Evolutionary conservation across 1,139 yeast genomes (phyloP).

Genomic region (Yamadazyma conglobata): DNA sequence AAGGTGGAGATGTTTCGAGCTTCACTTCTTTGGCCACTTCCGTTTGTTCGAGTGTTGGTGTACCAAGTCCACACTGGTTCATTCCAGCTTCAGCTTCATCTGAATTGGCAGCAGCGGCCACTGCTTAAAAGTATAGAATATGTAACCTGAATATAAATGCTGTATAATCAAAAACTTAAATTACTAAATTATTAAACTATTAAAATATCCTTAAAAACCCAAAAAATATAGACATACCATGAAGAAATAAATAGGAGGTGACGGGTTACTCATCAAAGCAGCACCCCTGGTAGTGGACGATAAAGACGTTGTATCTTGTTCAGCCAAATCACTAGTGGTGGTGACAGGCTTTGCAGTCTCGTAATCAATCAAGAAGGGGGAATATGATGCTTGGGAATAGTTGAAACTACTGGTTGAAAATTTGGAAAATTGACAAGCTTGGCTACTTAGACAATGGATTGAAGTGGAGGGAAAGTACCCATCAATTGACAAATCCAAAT

Average conservation of each 20-base stretch:
- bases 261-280: neutral
- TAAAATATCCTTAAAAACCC: neutral
- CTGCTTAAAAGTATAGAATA: no score
- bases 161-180: no score
- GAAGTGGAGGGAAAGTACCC: constrained; percentile 11
- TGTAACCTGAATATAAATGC: no score
- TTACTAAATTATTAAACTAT: no score
- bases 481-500: constrained; percentile 5
- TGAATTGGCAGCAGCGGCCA: constrained; percentile 30
- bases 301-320: neutral
- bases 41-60: constrained; percentile 21
- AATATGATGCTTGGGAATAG: constrained; percentile 6
- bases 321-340: neutral
- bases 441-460: constrained; percentile 8
- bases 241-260: neutral
- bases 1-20: constrained; percentile 25
- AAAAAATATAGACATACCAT: neutral
- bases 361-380: constrained; percentile 8
- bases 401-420: constrained; percentile 7
- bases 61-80: constrained; percentile 24
- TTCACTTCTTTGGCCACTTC: constrained; percentile 26
- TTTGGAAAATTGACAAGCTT: constrained; percentile 10
- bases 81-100: constrained; percentile 27
- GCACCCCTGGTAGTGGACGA: no score
- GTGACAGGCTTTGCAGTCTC: neutral